These are phyloP conservation scores for Pseudocercospora eumusae DNA, from an alignment of 2,329 filamentous ascomycete species.

Conservation along the genomic window DNA sequence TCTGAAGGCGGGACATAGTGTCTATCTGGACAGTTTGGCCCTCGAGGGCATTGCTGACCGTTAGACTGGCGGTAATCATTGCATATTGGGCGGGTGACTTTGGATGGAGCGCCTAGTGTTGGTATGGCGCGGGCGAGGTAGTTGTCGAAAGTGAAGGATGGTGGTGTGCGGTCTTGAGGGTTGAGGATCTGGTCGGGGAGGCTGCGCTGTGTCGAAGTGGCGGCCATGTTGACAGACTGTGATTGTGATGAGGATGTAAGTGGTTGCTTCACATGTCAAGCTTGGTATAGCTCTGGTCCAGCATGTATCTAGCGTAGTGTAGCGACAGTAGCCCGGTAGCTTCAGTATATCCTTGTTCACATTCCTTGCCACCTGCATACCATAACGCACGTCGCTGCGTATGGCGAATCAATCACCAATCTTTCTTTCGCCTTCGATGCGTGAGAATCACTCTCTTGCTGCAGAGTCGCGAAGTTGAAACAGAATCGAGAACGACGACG, in stretches of 20 bases:
- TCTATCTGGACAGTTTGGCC: slow-evolving; percentile 80
- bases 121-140: slow-evolving; percentile 37
- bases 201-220: slow-evolving; percentile 26
- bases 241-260: slow-evolving; percentile 11
- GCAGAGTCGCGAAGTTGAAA: neutral
- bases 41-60: slow-evolving; percentile 75
- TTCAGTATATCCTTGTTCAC: slow-evolving; percentile 5
- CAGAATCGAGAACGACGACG: neutral
- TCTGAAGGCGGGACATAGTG: slow-evolving; percentile 61
- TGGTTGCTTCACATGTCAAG: too few species aligned
- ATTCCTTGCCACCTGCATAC: slow-evolving; percentile 9
- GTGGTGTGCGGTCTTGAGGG: slow-evolving; percentile 34
- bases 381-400: neutral
- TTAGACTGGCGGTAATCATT: slow-evolving; percentile 82
- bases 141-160: slow-evolving; percentile 39
- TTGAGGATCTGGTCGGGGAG: slow-evolving; percentile 38
- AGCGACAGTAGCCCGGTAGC: neutral
- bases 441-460: neutral
- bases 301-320: neutral
- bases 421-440: neutral
- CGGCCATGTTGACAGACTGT: slow-evolving; percentile 27
- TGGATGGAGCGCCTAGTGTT: slow-evolving; percentile 39
- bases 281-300: neutral
- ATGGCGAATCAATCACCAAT: neutral
- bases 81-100: slow-evolving; percentile 65